Evolutionary conservation across 1,139 yeast genomes (phyloP).

Genomic region (Hyphopichia wangnamkhiaoensis): DNA sequence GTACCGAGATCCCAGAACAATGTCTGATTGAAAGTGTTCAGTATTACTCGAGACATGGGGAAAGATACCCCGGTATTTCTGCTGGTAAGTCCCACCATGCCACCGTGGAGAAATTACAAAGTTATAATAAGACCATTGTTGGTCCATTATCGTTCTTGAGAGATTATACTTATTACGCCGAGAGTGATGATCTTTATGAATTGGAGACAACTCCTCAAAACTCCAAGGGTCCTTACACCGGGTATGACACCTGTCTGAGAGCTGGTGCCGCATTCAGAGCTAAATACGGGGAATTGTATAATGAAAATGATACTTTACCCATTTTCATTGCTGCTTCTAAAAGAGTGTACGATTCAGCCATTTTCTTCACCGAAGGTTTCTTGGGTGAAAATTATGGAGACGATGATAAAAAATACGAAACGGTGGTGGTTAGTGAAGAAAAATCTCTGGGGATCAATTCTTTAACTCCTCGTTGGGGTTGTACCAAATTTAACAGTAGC

Average conservation of each 20-base stretch:
- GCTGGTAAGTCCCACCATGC: constrained; percentile 24
- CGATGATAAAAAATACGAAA: constrained; percentile 15
- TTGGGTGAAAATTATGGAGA: constrained; percentile 19
- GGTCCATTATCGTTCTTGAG: constrained; percentile 29
- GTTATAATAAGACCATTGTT: constrained; percentile 16
- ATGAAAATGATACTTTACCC: constrained; percentile 22
- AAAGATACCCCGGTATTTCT: constrained; percentile 33
- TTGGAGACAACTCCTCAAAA: constrained; percentile 28
- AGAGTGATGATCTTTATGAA: constrained; percentile 25
- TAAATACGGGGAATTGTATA: constrained; percentile 27
- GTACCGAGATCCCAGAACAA: constrained; percentile 31
- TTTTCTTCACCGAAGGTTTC: constrained; percentile 32
- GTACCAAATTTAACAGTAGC: constrained; percentile 18
- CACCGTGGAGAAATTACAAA: constrained; percentile 21
- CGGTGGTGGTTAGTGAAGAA: constrained; percentile 25
- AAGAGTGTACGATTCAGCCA: constrained; percentile 32
- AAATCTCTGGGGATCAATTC: constrained; percentile 27
- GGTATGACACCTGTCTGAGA: constrained; percentile 22
- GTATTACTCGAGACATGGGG: constrained; percentile 38
- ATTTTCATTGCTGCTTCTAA: constrained; percentile 33
- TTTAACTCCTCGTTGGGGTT: constrained; percentile 30
- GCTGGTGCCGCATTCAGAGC: constrained; percentile 35
- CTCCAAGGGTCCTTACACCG: constrained; percentile 23
- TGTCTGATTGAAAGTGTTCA: constrained; percentile 39
- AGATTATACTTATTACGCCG: constrained; percentile 27